A percentile compares a stretch with the other conserved stretches of the same genome.
Conservation (phyloP, 306 rosid genomes). For the Casuarina equisetifolia region DNA sequence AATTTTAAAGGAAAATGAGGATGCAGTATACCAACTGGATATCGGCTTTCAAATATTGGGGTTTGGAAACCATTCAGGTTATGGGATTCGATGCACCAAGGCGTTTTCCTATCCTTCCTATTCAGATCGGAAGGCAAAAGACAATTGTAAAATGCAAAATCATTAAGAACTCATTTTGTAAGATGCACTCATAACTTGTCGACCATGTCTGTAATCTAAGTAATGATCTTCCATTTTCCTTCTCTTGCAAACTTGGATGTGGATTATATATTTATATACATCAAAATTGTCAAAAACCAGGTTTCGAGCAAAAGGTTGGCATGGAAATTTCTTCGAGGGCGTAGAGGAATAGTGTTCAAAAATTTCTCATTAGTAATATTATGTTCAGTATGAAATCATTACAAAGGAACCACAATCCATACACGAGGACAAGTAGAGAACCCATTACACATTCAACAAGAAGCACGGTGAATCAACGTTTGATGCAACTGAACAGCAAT, state of each 20-base stretch:
- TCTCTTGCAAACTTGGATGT: not conserved
- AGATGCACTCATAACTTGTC: too few relatives aligned
- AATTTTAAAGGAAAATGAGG: too few relatives aligned
- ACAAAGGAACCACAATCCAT: slow-evolving; percentile 17
- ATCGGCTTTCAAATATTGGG: too few relatives aligned
- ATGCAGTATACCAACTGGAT: too few relatives aligned
- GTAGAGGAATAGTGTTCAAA: not conserved
- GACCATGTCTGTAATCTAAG: too few relatives aligned
- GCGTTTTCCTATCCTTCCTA: too few relatives aligned
- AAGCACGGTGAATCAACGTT: slow-evolving; percentile 17
- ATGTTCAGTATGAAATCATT: slow-evolving; percentile 13
- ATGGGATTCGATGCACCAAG: too few relatives aligned
- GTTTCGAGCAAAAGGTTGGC: not conserved
- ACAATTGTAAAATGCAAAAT: too few relatives aligned
- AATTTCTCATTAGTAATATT: not conserved
- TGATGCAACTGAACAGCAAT: slow-evolving; percentile 41
- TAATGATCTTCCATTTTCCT: not conserved
- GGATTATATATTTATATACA: not conserved
- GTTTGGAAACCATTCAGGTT: too few relatives aligned
- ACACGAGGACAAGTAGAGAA: slow-evolving; percentile 29
- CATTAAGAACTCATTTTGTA: too few relatives aligned
- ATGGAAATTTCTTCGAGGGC: not conserved
- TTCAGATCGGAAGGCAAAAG: too few relatives aligned
- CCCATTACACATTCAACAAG: slow-evolving; percentile 24
- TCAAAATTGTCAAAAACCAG: not conserved